Conservation (phyloP, 306 rosid species). For the Hippophae rhamnoides region DNA sequence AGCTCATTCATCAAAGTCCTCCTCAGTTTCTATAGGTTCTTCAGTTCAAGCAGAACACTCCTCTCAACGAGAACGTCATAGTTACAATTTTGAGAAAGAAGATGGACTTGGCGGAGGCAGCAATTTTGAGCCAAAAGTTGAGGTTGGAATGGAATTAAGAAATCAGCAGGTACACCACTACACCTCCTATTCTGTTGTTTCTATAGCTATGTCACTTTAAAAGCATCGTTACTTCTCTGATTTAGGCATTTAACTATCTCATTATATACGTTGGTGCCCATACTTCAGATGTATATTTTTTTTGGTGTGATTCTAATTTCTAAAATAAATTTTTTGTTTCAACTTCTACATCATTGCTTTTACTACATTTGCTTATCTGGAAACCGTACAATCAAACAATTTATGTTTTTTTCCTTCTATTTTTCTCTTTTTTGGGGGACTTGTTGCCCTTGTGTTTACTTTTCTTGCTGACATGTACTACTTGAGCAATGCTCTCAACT, state of each 20-base stretch:
- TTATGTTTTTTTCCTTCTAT: background rate
- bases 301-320: background rate
- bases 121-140: slow-evolving; percentile 39
- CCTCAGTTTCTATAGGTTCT: slow-evolving; percentile 55
- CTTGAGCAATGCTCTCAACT: slow-evolving; percentile 14
- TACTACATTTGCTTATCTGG: background rate
- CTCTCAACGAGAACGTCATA: slow-evolving; percentile 43
- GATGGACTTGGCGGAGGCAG: slow-evolving; percentile 58
- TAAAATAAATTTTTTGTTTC: background rate
- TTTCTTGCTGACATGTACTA: background rate
- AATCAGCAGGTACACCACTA: slow-evolving; percentile 47
- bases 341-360: background rate
- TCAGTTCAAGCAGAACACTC: slow-evolving; percentile 71
- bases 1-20: slow-evolving; percentile 38
- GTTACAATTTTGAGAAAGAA: slow-evolving; percentile 38
- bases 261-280: background rate
- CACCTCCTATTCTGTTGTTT: slow-evolving; percentile 1
- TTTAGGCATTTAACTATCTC: too few relatives aligned
- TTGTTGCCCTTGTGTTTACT: background rate
- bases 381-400: background rate
- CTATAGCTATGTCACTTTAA: background rate
- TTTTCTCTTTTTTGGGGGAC: background rate
- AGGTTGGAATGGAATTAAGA: slow-evolving; percentile 31
- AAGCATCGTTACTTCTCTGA: too few relatives aligned
- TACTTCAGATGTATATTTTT: background rate